Percentiles rank a stretch among this genome's conserved stretches.
phyloP scores from a whole-genome alignment of 352 stramenopile species.

The Globisporangium nagaii region DNA sequence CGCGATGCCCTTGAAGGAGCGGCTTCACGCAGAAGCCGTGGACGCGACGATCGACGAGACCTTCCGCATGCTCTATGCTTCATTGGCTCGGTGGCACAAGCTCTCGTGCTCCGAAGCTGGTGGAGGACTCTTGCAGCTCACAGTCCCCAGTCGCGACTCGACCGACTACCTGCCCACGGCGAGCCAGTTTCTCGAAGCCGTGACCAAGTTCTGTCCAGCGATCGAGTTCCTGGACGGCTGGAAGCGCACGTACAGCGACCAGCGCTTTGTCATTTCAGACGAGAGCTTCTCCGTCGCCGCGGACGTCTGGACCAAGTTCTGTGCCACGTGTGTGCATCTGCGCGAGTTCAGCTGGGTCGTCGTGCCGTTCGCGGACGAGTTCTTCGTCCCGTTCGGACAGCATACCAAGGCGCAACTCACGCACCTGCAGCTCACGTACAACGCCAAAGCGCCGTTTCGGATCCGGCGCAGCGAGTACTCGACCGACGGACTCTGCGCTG shows the following conservation, averaged over 20 bases:
- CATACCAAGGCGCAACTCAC: conserved; percentile 28
- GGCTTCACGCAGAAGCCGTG: conserved; percentile 20
- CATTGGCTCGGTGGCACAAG: conserved; percentile 8
- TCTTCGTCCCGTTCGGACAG: conserved; percentile 51
- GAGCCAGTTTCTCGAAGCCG: conserved; percentile 21
- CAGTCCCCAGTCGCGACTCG: conserved; percentile 1
- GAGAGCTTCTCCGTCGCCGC: conserved; percentile 28
- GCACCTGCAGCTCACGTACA: conserved; percentile 45
- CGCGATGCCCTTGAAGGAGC: conserved; percentile 30
- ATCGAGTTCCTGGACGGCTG: conserved; percentile 65
- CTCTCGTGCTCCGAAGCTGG: not conserved
- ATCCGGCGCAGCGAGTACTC: conserved; percentile 49
- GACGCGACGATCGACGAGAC: conserved; percentile 36
- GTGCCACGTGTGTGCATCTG: conserved; percentile 25
- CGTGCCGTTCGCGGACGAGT: conserved; percentile 59
- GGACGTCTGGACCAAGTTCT: conserved; percentile 41
- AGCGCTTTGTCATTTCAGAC: conserved; percentile 26
- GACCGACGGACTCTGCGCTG: conserved; percentile 27
- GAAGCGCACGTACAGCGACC: conserved; percentile 49
- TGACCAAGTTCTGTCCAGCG: conserved; percentile 31
- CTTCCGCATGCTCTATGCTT: conserved; percentile 24
- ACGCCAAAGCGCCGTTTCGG: conserved; percentile 37
- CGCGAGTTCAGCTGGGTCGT: conserved; percentile 69
- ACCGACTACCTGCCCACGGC: conserved; percentile 18
- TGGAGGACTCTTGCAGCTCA: conserved; percentile 4